Conservation (phyloP, 2,329 filamentous ascomycete genomes). For the Oidium heveae region DNA sequence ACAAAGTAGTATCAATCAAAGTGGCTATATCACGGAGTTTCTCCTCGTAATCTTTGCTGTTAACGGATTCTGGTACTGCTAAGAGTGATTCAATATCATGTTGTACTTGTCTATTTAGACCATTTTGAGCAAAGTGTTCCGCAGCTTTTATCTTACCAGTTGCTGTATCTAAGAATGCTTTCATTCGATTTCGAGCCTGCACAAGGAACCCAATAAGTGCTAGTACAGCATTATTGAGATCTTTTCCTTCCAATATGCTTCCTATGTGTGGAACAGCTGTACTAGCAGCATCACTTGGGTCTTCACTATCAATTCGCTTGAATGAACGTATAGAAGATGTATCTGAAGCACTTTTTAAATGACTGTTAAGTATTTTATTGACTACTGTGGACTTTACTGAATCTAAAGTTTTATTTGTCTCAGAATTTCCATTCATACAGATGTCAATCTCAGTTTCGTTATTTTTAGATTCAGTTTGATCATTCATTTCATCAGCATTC, state of each 20-base stretch:
- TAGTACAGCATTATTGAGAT: slow-evolving; percentile 55
- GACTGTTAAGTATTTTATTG: slow-evolving; percentile 17
- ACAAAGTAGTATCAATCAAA: slow-evolving; percentile 79
- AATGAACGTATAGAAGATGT: slow-evolving; percentile 32
- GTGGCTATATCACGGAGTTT: slow-evolving; percentile 54
- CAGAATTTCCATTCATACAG: background rate
- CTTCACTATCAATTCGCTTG: slow-evolving; percentile 21
- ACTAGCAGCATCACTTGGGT: slow-evolving; percentile 26
- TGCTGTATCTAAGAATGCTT: slow-evolving; percentile 33
- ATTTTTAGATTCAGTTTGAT: slow-evolving; percentile 15
- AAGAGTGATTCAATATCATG: slow-evolving; percentile 31
- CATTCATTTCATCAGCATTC: slow-evolving; percentile 17
- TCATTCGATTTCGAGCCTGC: slow-evolving; percentile 46
- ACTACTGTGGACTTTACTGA: slow-evolving; percentile 15
- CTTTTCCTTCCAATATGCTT: slow-evolving; percentile 45
- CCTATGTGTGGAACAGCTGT: slow-evolving; percentile 26
- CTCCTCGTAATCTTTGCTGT: slow-evolving; percentile 34
- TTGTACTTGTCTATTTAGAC: slow-evolving; percentile 19
- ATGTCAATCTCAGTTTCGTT: slow-evolving; percentile 4
- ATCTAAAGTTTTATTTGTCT: slow-evolving; percentile 4
- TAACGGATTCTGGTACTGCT: slow-evolving; percentile 16
- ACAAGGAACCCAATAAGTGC: slow-evolving; percentile 75
- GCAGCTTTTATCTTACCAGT: slow-evolving; percentile 33
- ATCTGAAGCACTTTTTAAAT: slow-evolving; percentile 17
- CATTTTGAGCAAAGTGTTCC: slow-evolving; percentile 12